Conservation (phyloP, 2,329 filamentous ascomycete species). For the Cladorrhinum sp. region DNA sequence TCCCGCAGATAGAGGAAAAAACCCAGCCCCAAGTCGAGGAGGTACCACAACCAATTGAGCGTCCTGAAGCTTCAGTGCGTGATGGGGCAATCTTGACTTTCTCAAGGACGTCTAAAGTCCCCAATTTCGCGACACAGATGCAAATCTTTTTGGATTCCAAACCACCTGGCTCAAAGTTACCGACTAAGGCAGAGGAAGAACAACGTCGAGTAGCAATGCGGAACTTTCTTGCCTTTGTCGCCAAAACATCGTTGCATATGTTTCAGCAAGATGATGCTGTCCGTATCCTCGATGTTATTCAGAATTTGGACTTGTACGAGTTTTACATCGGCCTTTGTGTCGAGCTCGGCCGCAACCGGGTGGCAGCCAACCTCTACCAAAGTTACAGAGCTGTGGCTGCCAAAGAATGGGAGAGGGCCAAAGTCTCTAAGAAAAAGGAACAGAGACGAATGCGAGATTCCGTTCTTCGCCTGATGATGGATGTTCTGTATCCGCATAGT, state of each 20-base stretch:
- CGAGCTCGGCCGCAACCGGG: conserved; percentile 29
- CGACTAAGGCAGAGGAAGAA: not conserved
- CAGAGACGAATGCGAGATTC: conserved; percentile 33
- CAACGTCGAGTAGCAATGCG: not conserved
- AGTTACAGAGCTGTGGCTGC: conserved; percentile 44
- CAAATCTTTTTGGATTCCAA: not conserved
- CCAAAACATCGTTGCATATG: conserved; percentile 18
- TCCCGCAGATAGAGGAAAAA: not conserved
- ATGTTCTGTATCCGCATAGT: conserved; percentile 39
- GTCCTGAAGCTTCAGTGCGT: not conserved
- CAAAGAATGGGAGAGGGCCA: not conserved
- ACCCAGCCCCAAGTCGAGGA: not conserved
- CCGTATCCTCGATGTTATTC: conserved; percentile 40
- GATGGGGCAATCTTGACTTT: not conserved
- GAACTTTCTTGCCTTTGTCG: conserved; percentile 8
- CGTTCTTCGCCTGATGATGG: conserved; percentile 46
- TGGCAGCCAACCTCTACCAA: conserved; percentile 44
- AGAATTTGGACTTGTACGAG: conserved; percentile 42
- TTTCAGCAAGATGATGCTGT: conserved; percentile 29
- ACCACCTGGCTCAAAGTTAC: not conserved
- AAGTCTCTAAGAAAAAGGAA: not conserved
- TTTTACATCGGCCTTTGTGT: conserved; percentile 39
- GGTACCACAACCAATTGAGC: not conserved
- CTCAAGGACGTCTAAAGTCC: not conserved
- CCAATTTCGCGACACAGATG: not conserved